A percentile compares a stretch with the other conserved stretches of the same genome.
phyloP scores from a whole-genome alignment of 305 asterid genomes.

The Fraxinus platypoda region DNA sequence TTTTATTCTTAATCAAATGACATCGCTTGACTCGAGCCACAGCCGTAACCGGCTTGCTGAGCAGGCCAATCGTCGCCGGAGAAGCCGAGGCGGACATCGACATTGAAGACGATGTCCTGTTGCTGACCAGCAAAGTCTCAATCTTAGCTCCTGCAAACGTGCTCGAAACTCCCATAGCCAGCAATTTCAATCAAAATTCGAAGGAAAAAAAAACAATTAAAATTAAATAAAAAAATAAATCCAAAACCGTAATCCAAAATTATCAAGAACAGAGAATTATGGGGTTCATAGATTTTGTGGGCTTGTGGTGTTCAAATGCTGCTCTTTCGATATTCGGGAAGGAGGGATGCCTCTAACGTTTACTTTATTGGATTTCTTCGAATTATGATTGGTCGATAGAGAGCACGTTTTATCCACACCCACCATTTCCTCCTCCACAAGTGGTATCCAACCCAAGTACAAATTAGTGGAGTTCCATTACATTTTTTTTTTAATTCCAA shows the following conservation, averaged over 20 bases:
- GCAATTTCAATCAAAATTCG: neutral
- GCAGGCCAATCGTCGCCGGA: conserved; percentile 42
- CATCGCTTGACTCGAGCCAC: conserved; percentile 39
- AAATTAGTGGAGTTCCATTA: neutral
- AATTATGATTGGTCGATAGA: conserved; percentile 55
- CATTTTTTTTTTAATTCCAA: neutral
- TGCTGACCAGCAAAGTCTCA: conserved; percentile 58
- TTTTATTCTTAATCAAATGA: conserved; percentile 32
- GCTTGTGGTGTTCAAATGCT: conserved; percentile 18
- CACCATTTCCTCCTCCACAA: conserved; percentile 15
- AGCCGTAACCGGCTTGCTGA: conserved; percentile 34
- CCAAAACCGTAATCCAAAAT: conserved; percentile 8
- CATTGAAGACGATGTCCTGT: conserved; percentile 37
- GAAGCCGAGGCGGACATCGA: conserved; percentile 36
- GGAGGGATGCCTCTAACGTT: neutral
- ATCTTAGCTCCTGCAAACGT: conserved; percentile 78
- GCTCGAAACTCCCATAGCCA: conserved; percentile 63
- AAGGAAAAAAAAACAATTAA: conserved; percentile 2
- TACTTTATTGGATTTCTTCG: conserved; percentile 50
- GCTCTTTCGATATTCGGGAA: conserved; percentile 15
- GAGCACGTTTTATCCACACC: conserved; percentile 80
- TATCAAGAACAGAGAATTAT: neutral
- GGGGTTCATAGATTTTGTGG: neutral
- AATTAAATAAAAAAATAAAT: neutral
- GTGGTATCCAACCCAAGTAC: neutral